A percentile compares a stretch with the other conserved stretches of the same genome.
phyloP scores from a whole-genome alignment of 2,329 filamentous ascomycete species.

The Claviceps africana region DNA sequence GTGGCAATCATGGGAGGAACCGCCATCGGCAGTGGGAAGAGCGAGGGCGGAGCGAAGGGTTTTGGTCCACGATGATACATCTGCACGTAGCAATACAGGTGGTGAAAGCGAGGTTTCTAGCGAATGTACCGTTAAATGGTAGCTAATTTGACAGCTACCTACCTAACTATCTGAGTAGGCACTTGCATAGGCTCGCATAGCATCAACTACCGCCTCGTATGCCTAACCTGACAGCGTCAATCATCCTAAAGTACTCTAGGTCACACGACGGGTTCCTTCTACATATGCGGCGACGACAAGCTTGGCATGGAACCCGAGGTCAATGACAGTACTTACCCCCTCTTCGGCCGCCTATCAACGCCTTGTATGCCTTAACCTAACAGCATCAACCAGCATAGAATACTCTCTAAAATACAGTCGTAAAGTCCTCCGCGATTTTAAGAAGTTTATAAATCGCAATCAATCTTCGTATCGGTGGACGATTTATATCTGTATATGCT shows the following conservation, averaged over 20 bases:
- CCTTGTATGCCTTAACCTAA: too few relatives aligned
- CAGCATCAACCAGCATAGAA: too few relatives aligned
- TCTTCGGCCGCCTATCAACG: too few relatives aligned
- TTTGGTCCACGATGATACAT: neutral
- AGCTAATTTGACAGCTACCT: neutral
- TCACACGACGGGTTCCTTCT: constrained; percentile 30
- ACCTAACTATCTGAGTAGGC: too few relatives aligned
- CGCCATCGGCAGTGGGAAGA: too few relatives aligned
- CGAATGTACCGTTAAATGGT: neutral
- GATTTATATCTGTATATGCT: constrained; percentile 27
- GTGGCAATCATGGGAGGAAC: neutral
- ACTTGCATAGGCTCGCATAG: too few relatives aligned
- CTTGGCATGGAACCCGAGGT: constrained; percentile 23
- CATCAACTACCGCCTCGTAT: too few relatives aligned
- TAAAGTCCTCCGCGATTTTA: constrained; percentile 21
- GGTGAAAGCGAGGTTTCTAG: neutral
- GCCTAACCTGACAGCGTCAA: too few relatives aligned
- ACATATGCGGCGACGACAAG: constrained; percentile 25
- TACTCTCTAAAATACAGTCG: constrained; percentile 11
- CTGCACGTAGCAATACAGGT: too few relatives aligned
- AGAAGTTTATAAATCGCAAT: constrained; percentile 20
- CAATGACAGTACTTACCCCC: too few relatives aligned
- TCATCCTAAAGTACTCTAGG: too few relatives aligned
- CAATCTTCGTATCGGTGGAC: constrained; percentile 18
- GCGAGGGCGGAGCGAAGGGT: neutral